A percentile compares a stretch with the other conserved stretches of the same genome.
Evolutionary conservation across 148 eudicot genomes (phyloP).

Genomic region (Rheum nobile): DNA sequence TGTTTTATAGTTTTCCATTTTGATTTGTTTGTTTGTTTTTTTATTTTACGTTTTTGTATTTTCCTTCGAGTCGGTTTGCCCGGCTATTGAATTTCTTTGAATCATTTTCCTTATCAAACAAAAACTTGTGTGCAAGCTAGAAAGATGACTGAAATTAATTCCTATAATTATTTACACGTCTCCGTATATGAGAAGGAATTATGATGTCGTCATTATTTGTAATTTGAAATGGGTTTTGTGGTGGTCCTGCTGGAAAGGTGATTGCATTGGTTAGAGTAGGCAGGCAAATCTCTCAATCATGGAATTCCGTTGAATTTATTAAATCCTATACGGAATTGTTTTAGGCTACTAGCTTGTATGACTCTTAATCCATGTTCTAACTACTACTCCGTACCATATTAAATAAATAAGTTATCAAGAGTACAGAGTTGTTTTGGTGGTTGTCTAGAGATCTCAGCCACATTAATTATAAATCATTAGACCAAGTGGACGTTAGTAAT

Average conservation of each 20-base stretch:
- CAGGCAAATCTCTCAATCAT: not conserved
- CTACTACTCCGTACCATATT: not conserved
- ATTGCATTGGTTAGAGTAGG: not conserved
- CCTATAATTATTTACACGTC: too few relatives aligned
- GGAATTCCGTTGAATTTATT: not conserved
- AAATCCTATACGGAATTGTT: not conserved
- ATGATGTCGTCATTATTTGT: too few relatives aligned
- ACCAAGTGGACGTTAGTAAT: too few relatives aligned
- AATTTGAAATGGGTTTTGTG: not conserved
- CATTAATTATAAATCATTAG: not conserved
- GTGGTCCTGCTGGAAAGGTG: not conserved
- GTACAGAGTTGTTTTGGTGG: not conserved
- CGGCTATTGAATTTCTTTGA: too few relatives aligned
- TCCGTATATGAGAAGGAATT: too few relatives aligned
- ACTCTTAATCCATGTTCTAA: slow-evolving; percentile 1
- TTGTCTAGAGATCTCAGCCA: not conserved
- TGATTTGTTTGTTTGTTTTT: too few relatives aligned
- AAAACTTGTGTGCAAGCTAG: too few relatives aligned
- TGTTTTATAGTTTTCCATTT: too few relatives aligned
- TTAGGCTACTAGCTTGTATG: not conserved
- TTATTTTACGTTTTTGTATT: too few relatives aligned
- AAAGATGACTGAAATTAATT: too few relatives aligned
- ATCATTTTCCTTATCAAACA: too few relatives aligned
- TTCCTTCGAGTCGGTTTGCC: too few relatives aligned
- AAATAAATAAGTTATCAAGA: not conserved